phyloP scores from a whole-genome alignment of 768 basidiomycete species.

The Calocybe gangraenosa region DNA sequence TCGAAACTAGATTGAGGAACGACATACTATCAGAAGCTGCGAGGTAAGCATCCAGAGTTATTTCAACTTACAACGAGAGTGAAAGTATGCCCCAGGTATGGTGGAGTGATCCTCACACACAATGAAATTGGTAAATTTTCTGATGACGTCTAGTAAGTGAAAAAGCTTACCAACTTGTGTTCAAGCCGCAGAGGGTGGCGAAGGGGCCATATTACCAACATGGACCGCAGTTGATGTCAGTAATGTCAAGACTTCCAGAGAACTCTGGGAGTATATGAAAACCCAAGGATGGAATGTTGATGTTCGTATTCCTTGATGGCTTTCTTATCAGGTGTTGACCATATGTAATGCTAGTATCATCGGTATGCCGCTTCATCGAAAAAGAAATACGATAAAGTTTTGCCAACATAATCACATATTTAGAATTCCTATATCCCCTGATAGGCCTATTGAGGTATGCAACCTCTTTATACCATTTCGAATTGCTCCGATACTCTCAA shows the following conservation, averaged over 20 bases:
- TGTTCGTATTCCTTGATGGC: slow-evolving; percentile 35
- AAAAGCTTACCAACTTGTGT: neutral
- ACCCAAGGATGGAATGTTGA: slow-evolving; percentile 90
- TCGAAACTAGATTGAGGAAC: slow-evolving; percentile 82
- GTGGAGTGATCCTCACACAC: slow-evolving; percentile 88
- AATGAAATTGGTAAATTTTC: slow-evolving; percentile 73
- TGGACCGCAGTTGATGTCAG: slow-evolving; percentile 83
- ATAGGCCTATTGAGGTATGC: slow-evolving; percentile 81
- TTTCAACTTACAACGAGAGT: neutral
- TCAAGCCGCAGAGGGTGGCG: slow-evolving; percentile 53
- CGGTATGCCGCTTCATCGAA: slow-evolving; percentile 39
- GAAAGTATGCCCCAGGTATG: slow-evolving; percentile 50
- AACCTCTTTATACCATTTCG: neutral
- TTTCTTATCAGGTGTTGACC: slow-evolving; percentile 4
- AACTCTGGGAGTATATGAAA: slow-evolving; percentile 81
- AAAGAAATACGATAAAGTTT: neutral
- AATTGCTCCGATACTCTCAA: neutral
- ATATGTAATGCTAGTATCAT: slow-evolving; percentile 54
- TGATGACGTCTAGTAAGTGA: neutral
- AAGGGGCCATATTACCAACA: slow-evolving; percentile 82
- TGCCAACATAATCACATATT: neutral
- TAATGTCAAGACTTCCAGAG: slow-evolving; percentile 78
- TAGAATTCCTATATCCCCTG: slow-evolving; percentile 93
- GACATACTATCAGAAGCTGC: slow-evolving; percentile 87
- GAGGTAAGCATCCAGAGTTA: slow-evolving; percentile 36